Evolutionary conservation across 2,329 filamentous ascomycete genomes (phyloP), one percentile per base, ranked within the genome.

Genomic region (Septoria linicola): DNA sequence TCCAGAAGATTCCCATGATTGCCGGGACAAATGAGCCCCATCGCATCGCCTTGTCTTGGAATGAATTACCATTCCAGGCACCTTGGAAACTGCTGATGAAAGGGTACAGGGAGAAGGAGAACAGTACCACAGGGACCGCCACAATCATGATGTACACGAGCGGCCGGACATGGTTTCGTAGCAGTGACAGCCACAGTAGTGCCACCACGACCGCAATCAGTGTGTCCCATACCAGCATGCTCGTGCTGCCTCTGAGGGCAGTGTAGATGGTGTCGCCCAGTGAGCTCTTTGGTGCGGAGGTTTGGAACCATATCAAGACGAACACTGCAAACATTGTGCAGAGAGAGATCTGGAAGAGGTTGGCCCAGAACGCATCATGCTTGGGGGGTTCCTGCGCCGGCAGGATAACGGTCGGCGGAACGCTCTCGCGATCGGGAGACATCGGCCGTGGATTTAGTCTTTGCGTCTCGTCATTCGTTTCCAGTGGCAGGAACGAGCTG

Each of bases 221-320:
- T 1, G 93, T 97, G 71, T 97, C 95, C 45, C 93, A 83, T 1
- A 89, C 88, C 35, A 99, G 82, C 59, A 97, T 85, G 65, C 93
- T 85, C 64, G 95, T 93, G 0, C 91, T 96, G 43, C 84, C 83
- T 61, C 88, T 85, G 30, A 99, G 74, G 3, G 89, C 90, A 11
- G 87, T 89, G 70, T 99, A 99, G 52, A 99, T 89, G 1, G 92
- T 96, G 69, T 99, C 93, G 11, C 91, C 92, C 50, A 95, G 80
- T 1, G 86, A 85, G 53, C 80, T 80, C 65, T 87, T 87, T 4
- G 87, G 85, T 1, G 84, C 75, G 14, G 87, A 83, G 1, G 92
- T 97, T 66, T 97, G 89, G 34, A 99, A 78, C 76, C 88, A 95
- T 19, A 96, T 87, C 11, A 99, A 78, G 57, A 96, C 84, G 63